Conservation (phyloP, 2,329 filamentous ascomycete genomes). For the Ophiosphaerella korrae region DNA sequence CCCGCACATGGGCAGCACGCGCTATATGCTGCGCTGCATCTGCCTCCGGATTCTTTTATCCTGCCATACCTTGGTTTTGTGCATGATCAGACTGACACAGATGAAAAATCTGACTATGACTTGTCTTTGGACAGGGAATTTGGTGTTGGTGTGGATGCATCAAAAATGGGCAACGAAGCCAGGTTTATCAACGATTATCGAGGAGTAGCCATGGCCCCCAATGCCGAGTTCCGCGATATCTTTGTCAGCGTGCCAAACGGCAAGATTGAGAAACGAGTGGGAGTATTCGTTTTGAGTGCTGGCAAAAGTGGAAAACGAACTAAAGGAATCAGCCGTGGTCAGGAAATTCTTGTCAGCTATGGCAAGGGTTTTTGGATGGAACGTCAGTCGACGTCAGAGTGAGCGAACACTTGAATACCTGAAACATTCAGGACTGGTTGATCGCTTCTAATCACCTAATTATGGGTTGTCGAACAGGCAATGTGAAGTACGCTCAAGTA, state of each 20-base stretch:
- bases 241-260: conserved; percentile 44
- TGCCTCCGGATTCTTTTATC: conserved; percentile 54
- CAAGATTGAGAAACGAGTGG: conserved; percentile 54
- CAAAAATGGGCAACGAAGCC: conserved; percentile 56
- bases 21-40: conserved; percentile 53
- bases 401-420: neutral
- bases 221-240: conserved; percentile 52
- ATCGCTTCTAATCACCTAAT: no score
- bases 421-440: no score
- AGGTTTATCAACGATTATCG: conserved; percentile 62
- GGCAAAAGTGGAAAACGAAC: conserved; percentile 56
- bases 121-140: conserved; percentile 57
- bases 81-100: conserved; percentile 50
- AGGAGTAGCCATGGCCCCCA: conserved; percentile 49
- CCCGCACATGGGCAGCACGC: conserved; percentile 56
- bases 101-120: conserved; percentile 57
- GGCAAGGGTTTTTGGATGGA: conserved; percentile 58
- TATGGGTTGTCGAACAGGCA: no score
- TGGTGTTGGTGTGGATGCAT: conserved; percentile 56
- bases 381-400: conserved; percentile 24
- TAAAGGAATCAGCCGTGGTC: conserved; percentile 53
- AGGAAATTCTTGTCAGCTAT: conserved; percentile 61
- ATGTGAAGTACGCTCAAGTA: no score
- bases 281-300: conserved; percentile 56
- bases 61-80: conserved; percentile 57